phyloP scores from a whole-genome alignment of 2,329 filamentous ascomycete species.

The Colletotrichum coccodes region DNA sequence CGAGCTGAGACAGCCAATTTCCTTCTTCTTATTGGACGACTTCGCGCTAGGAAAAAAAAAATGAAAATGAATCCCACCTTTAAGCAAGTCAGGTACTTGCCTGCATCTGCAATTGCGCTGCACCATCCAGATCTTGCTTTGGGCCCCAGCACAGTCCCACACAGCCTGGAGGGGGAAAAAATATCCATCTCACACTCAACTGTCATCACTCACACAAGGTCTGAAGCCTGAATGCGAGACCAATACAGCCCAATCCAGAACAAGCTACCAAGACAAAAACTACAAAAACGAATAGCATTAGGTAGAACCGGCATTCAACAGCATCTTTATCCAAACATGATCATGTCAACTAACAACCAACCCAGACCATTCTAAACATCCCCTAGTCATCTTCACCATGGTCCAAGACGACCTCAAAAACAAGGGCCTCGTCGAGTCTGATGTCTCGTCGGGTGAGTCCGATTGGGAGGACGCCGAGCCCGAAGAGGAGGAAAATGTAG shows the following conservation, averaged over 20 bases:
- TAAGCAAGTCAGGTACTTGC: not conserved
- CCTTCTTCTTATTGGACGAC: not conserved
- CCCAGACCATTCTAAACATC: not conserved
- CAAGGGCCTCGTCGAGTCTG: slow-evolving; percentile 15
- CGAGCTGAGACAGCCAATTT: not conserved
- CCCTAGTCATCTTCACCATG: not conserved
- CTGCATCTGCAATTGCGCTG: not conserved
- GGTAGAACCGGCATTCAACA: not conserved
- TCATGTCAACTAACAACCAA: no score
- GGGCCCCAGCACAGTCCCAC: slow-evolving; percentile 5
- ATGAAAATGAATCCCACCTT: not conserved
- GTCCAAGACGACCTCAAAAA: slow-evolving; percentile 6
- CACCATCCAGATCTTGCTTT: not conserved
- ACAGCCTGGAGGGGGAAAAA: not conserved
- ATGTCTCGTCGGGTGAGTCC: slow-evolving; percentile 50
- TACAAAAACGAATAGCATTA: not conserved
- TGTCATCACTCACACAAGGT: not conserved
- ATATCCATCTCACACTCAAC: not conserved
- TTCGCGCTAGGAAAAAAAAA: not conserved
- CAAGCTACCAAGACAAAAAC: no score
- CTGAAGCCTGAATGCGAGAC: not conserved
- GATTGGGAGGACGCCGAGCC: slow-evolving; percentile 67
- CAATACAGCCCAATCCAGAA: not conserved
- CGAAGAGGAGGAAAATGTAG: slow-evolving; percentile 69
- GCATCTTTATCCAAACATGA: no score